phyloP scores from a whole-genome alignment of 169 alveolate genomes.

The Amoebophrya sp. region DNA sequence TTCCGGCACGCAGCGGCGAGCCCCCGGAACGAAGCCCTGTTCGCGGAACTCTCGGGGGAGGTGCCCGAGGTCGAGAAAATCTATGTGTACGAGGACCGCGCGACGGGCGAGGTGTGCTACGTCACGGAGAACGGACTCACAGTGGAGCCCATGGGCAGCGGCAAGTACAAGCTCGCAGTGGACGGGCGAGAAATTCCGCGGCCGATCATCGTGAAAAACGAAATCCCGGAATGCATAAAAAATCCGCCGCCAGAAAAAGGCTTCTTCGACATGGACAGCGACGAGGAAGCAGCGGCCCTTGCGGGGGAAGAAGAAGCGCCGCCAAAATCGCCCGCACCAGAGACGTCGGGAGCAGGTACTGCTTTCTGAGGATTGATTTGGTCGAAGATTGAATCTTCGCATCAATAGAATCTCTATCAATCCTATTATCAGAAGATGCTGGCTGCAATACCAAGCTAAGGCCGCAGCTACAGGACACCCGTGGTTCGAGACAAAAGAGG shows the following conservation, averaged over 20 bases:
- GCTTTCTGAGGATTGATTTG: no score
- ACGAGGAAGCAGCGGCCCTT: background rate
- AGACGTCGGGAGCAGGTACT: no score
- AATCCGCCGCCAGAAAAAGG: background rate
- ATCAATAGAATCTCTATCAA: no score
- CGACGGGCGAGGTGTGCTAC: background rate
- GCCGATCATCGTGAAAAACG: background rate
- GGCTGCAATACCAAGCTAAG: no score
- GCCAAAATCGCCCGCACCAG: no score
- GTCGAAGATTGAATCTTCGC: no score
- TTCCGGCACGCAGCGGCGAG: background rate
- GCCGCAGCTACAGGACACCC: no score
- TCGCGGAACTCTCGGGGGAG: background rate
- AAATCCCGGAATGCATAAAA: background rate
- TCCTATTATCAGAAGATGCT: no score
- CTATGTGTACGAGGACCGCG: background rate
- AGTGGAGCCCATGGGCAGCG: background rate
- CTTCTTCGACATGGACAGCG: background rate
- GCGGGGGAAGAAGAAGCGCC: background rate
- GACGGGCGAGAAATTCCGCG: background rate
- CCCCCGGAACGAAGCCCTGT: background rate
- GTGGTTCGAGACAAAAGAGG: no score
- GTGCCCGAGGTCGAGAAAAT: background rate
- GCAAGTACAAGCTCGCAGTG: background rate
- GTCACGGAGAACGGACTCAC: background rate